Evolutionary conservation across 768 basidiomycete genomes (phyloP), one percentile per base, ranked within the genome.

Genomic region (Dacryopinax primogenitus): DNA sequence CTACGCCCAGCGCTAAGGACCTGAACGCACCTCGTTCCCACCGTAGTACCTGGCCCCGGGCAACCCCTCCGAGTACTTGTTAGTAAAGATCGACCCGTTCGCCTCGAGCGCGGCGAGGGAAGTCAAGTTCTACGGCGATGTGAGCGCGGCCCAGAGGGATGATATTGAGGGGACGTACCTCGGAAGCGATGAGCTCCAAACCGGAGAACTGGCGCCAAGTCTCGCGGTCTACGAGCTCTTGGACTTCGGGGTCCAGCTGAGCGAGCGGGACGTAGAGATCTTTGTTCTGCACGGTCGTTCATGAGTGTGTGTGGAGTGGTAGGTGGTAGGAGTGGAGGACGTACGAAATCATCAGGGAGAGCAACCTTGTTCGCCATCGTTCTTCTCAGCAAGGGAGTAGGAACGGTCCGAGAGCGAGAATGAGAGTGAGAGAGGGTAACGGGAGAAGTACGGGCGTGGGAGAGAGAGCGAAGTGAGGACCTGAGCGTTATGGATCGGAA

Each of bases 51-150:
- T 87, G 47, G 93, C 94, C 64, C 84, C 85, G n/a, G 96, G 96
- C 61, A 98, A 90, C 81, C 96, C 96, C 78, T 98, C 96, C 23
- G 96, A 98, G 82, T 96, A 96, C 79, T 97, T 98, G 85, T 96
- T 96, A 74, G 95, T 97, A 74, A 98, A 77, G 75, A 99, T 94
- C 64, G 95, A 97, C 62, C 96, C 96, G 77, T 97, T 97, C 68
- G 94, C 95, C 78, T 98, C 90, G 88, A 98, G 94, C 63, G 90
- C 86, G 28, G 95, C 92, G 71, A 85, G 82, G 71, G 92, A 92
- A 66, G 96, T 98, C 82, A 99, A 79, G 80, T 98, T 98, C 95
- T 95, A 67, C 23, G 30, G 26, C 21, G 13, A 4, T 36, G 32
- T 18, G 37, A 32, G 63, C 66, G 36, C 32, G 15, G 1, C 32